A percentile compares a stretch with the other conserved stretches of the same genome.
phyloP scores from a whole-genome alignment of 192 early-diverging fungal species.

The Coemansia sp. region DNA sequence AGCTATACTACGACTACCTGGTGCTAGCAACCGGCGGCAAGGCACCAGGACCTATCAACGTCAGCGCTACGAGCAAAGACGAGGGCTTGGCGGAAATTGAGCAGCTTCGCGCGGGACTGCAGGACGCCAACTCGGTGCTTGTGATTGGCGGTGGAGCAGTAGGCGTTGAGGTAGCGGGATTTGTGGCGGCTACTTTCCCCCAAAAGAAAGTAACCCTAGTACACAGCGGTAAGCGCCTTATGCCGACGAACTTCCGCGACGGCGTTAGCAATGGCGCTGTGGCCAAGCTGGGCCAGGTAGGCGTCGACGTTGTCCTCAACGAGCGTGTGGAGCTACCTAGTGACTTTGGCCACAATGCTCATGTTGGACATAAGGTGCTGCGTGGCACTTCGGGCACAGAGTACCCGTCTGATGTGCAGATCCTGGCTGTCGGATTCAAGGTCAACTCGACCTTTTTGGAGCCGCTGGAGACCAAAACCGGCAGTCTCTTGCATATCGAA shows the following conservation, averaged over 20 bases:
- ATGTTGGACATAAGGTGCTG: constrained; percentile 36
- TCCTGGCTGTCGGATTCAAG: constrained; percentile 52
- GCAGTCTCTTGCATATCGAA: constrained; percentile 27
- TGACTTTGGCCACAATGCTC: constrained; percentile 25
- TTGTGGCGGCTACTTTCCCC: constrained; percentile 49
- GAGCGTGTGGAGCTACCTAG: constrained; percentile 53
- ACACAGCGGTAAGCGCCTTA: constrained; percentile 51
- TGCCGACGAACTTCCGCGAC: constrained; percentile 57
- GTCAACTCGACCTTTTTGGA: constrained; percentile 58
- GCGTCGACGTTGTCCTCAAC: constrained; percentile 59
- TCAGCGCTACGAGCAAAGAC: constrained; percentile 37
- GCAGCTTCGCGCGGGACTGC: constrained; percentile 40
- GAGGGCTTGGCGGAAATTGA: constrained; percentile 38
- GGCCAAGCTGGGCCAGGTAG: constrained; percentile 45
- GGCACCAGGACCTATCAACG: constrained; percentile 51
- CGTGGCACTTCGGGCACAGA: constrained; percentile 47
- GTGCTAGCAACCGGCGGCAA: constrained; percentile 62
- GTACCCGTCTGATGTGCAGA: constrained; percentile 63
- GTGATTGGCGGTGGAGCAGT: constrained; percentile 67
- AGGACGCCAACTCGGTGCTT: constrained; percentile 50
- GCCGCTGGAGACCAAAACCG: constrained; percentile 34
- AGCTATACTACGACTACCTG: constrained; percentile 58
- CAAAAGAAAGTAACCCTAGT: constrained; percentile 57
- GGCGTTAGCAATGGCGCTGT: constrained; percentile 42
- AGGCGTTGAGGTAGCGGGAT: constrained; percentile 65